phyloP scores from a whole-genome alignment of 495 filamentous ascomycete genomes.

The Penicillium subrubescens region DNA sequence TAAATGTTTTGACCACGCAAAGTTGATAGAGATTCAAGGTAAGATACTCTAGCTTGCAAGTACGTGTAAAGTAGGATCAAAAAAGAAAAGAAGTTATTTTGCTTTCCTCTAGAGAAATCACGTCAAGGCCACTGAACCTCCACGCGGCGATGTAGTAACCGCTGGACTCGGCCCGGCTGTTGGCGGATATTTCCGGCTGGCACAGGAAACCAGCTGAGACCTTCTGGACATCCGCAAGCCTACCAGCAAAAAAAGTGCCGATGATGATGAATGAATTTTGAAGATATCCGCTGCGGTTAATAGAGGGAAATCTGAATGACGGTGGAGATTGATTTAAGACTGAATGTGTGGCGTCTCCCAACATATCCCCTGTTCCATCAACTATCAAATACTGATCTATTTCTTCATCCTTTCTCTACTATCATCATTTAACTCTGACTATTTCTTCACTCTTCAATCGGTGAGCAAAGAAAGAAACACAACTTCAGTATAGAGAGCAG shows the following conservation, averaged over 20 bases:
- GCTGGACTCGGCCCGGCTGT: slow-evolving; percentile 21
- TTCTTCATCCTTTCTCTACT: background rate
- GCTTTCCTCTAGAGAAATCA: background rate
- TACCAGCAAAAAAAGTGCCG: background rate
- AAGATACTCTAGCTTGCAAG: background rate
- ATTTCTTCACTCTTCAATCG: background rate
- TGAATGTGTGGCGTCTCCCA: background rate
- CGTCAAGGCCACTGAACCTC: background rate
- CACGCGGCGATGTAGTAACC: slow-evolving; percentile 1
- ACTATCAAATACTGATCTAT: background rate
- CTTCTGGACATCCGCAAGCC: background rate
- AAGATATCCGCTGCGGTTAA: slow-evolving; percentile 22
- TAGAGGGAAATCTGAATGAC: slow-evolving; percentile 6
- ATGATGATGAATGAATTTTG: slow-evolving; percentile 3
- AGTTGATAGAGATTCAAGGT: background rate
- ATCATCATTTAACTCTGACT: background rate
- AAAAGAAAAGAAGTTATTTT: background rate
- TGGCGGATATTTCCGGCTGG: slow-evolving; percentile 28
- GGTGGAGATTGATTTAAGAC: background rate
- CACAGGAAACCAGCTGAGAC: slow-evolving; percentile 13
- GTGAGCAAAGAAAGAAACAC: background rate
- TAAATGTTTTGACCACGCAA: background rate
- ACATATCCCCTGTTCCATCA: background rate
- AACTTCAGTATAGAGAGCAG: background rate
- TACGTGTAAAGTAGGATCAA: background rate